Base-by-base conservation (phyloP, 2,329 filamentous ascomycete genomes). In the Xylariales sp. region DNA sequence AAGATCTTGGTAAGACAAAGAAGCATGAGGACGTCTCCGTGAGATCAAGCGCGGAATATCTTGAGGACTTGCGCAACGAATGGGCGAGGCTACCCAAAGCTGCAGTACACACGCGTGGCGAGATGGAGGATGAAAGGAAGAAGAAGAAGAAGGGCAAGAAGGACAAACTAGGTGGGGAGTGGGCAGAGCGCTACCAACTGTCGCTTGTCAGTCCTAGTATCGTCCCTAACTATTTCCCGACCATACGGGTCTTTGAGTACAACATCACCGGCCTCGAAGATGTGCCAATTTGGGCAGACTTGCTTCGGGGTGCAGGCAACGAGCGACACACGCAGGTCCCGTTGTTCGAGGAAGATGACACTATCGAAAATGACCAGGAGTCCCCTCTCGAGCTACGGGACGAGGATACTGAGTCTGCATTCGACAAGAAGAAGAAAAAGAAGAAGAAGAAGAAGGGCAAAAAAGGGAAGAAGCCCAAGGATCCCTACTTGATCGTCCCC, bases 221-320 rank as follows among this genome's bases (percentile, higher is more conserved):
- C 27, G 87, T 97, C 7, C 93, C 91, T 5, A 96, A 93, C 57
- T 95, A 88, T 62, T 93, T 90, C 50, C 93, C 91, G 0, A 89
- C 86, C 1, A 64, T 96, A 22, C 80, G 90, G n/a, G 76, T 98
- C n/a, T 72, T 91, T 49, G 88, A 95, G 56, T 98, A 97, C 70
- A 97, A 98, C 59, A 88, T 88, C 41, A 86, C 73, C 0, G 88
- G 88, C 0, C 60, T 95, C 3, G 84, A 88, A 49, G 55, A 78
- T 39, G 52, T 60, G 0, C 56, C 65, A 1, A 62, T 70, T 1
- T 80, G 76, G 75, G 24, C 8, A n/a, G n/a, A 8, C 8, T 8
- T 27, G 24, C 8, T n/a, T n/a, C 8, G 8, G 8, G 24, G 24
- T 8, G 8, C 8, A 27, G 24, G 24, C 24, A 27, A 27, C 24